Base-by-base conservation (phyloP, 73 alveolate genomes). In the Diophrys appendiculata region DNA sequence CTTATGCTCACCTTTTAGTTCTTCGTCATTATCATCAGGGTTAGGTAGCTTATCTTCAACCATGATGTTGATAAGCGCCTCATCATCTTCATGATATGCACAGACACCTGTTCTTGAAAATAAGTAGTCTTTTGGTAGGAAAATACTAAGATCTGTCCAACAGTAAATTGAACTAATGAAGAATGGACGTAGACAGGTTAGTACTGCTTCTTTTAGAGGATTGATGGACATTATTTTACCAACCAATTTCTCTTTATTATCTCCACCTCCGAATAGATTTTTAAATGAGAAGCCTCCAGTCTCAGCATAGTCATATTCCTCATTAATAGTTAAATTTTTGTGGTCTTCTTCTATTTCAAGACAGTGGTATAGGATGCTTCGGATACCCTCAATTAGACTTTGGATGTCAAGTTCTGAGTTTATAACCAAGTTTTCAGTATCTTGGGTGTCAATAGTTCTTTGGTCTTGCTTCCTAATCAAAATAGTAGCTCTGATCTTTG, bases 131-230 rank as follows among this genome's bases (percentile, higher is more conserved):
- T 54, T 85, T 0, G 88, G 68, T n/a, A 74, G 22, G 69, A 73
- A 85, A 26, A 85, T 85, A 54, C 88, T 74, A 23, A 85, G 77
- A 52, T 85, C 81, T 29, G 69, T 65, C 93, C 93, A 85, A 68
- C 93, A 85, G 52, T 69, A 64, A 24, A 85, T 65, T 1, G 68
- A 30, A 32, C 78, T 70, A 23, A 70, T 33, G 18, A 70, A 70
- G 26, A 70, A 30, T 11, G 78, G 78, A 13, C 67, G n/a, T 35
- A 70, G 14, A 2, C 78, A 70, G 1, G 54, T 23, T 13, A 70
- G 78, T 30, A 70, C 78, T 23, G 78, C 78, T 70, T 70, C 78
- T 31, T 70, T 70, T 3, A 70, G 30, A 2, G 78, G 78, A 30
- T 70, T 33, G 2, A 70, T 64, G 18, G 31, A n/a, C n/a, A 22